Percentiles rank a stretch among this genome's conserved stretches.
These are phyloP conservation scores for Starmerella cellae DNA, from an alignment of 805 yeast species.

Conservation along the genomic window DNA sequence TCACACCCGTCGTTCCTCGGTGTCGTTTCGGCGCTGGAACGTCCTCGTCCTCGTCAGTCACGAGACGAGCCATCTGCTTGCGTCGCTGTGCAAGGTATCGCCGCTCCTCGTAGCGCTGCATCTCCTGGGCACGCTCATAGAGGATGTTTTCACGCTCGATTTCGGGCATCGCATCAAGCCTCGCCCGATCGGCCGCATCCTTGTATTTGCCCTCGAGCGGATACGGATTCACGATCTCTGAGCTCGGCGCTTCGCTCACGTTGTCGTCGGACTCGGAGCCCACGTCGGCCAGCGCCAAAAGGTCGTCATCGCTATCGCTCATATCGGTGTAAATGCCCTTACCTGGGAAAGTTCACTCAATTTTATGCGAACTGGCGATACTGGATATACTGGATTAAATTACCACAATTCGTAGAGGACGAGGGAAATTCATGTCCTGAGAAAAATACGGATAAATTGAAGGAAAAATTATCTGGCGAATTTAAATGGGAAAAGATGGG, in stretches of 20 bases:
- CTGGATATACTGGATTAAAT: not conserved
- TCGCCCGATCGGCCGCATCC: conserved; percentile 61
- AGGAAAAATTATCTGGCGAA: no score
- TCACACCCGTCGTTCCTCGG: conserved; percentile 31
- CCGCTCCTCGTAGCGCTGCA: conserved; percentile 79
- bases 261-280: conserved; percentile 34
- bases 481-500: no score
- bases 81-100: conserved; percentile 66
- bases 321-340: conserved; percentile 4
- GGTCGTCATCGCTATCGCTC: conserved; percentile 68
- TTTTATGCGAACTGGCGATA: no score
- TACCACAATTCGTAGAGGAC: no score
- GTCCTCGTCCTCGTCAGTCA: conserved; percentile 21
- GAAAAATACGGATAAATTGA: no score
- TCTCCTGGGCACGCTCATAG: conserved; percentile 83
- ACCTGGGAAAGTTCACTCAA: no score
- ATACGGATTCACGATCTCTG: conserved; percentile 49
- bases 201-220: conserved; percentile 88
- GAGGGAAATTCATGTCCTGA: no score
- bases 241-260: conserved; percentile 1
- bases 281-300: conserved; percentile 86
- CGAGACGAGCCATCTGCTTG: conserved; percentile 23
- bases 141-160: conserved; percentile 81
- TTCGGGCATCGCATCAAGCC: conserved; percentile 57
- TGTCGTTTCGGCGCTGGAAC: conserved; percentile 20